A percentile compares a stretch with the other conserved stretches of the same genome.
Conservation (phyloP, 768 basidiomycete genomes). For the Lactarius hatsudake region DNA sequence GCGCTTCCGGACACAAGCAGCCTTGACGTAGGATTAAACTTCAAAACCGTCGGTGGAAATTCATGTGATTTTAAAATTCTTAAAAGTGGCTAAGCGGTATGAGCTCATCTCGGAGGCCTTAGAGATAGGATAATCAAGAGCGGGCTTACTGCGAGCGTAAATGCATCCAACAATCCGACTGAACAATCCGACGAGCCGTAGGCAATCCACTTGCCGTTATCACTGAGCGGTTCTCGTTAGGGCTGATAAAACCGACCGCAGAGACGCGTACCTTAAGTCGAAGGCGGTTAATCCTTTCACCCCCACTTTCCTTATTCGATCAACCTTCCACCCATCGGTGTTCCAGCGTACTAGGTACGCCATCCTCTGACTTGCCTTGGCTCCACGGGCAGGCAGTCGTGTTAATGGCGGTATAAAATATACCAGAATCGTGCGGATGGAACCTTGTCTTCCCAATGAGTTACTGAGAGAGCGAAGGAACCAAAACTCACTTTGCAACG, state of each 20-base stretch:
- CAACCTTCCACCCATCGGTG: conserved; percentile 61
- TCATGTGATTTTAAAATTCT: conserved; percentile 93
- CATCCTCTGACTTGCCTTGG: conserved; percentile 52
- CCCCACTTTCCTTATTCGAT: conserved; percentile 67
- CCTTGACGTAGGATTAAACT: conserved; percentile 81
- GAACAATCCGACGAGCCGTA: conserved; percentile 86
- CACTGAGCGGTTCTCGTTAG: conserved; percentile 40
- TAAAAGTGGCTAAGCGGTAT: conserved; percentile 61
- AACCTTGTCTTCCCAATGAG: conserved; percentile 43
- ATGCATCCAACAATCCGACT: conserved; percentile 79
- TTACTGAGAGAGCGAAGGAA: neutral
- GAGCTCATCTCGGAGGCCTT: neutral
- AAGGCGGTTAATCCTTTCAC: conserved; percentile 84
- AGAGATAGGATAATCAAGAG: neutral
- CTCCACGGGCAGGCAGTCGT: conserved; percentile 56
- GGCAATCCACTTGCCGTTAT: conserved; percentile 77
- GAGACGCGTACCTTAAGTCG: conserved; percentile 67
- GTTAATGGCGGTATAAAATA: conserved; percentile 73
- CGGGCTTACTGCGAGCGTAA: conserved; percentile 60
- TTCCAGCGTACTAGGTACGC: conserved; percentile 76
- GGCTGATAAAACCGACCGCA: neutral
- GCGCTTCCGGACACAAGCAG: conserved; percentile 86
- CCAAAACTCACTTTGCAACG: conserved; percentile 15
- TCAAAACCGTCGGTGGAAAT: conserved; percentile 86
- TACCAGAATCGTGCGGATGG: conserved; percentile 48